These are phyloP conservation scores for Suhomyces xylopsoci DNA, from an alignment of 805 yeast genomes.

Conservation along the genomic window DNA sequence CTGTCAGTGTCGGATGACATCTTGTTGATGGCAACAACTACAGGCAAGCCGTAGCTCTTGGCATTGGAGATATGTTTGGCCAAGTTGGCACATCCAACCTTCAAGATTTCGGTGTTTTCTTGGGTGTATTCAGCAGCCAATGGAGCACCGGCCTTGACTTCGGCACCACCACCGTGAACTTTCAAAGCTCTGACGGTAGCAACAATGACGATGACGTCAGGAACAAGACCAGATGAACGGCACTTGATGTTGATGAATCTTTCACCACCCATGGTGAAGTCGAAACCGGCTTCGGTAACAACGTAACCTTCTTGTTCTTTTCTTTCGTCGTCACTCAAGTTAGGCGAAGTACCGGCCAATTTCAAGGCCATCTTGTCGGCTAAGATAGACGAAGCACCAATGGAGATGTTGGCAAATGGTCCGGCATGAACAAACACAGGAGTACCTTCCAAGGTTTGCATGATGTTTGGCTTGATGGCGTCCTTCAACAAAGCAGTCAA, in stretches of 20 bases:
- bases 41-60: constrained; percentile 68
- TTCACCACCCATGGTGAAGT: constrained; percentile 99
- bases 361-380: constrained; percentile 93
- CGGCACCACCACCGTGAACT: constrained; percentile 87
- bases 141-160: constrained; percentile 80
- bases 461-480: constrained; percentile 92
- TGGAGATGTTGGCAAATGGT: constrained; percentile 95
- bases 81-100: constrained; percentile 69
- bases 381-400: constrained; percentile 92
- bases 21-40: constrained; percentile 78
- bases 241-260: constrained; percentile 88
- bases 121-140: constrained; percentile 69
- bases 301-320: constrained; percentile 73
- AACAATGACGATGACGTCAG: constrained; percentile 75
- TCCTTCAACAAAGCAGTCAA: constrained; percentile 91
- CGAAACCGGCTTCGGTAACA: constrained; percentile 97
- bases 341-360: constrained; percentile 67
- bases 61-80: constrained; percentile 77
- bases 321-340: constrained; percentile 39
- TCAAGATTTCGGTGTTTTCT: constrained; percentile 68
- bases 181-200: constrained; percentile 84
- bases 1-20: constrained; percentile 69
- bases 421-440: constrained; percentile 98
- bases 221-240: constrained; percentile 74
- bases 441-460: constrained; percentile 97